A percentile compares a stretch with the other conserved stretches of the same genome.
Conservation (phyloP, 2,329 filamentous ascomycete species). For the Penicillium rolfsii region DNA sequence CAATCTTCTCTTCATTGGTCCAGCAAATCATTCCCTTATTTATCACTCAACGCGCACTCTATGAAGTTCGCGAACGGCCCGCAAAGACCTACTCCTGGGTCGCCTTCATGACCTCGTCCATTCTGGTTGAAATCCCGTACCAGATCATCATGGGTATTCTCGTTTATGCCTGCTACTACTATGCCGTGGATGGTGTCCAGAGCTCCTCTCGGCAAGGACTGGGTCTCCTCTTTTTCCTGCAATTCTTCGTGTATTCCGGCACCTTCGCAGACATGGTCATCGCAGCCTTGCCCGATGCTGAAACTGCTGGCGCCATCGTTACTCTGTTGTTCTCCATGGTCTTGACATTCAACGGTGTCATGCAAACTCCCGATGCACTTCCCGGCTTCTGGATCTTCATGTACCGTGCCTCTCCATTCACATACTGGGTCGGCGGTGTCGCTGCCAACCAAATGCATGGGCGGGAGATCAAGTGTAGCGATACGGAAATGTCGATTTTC, state of each 20-base stretch:
- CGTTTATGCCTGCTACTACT: constrained; percentile 83
- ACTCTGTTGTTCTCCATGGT: constrained; percentile 79
- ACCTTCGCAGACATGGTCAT: constrained; percentile 82
- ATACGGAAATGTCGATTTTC: constrained; percentile 70
- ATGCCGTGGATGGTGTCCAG: constrained; percentile 67
- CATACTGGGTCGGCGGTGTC: constrained; percentile 61
- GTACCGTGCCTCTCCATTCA: constrained; percentile 63
- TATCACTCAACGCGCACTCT: constrained; percentile 78
- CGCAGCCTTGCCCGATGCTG: constrained; percentile 72
- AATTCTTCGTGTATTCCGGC: constrained; percentile 77
- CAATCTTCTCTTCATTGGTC: constrained; percentile 61
- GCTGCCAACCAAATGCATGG: constrained; percentile 71
- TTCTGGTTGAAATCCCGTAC: constrained; percentile 84
- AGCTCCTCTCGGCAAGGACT: constrained; percentile 71
- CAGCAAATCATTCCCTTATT: constrained; percentile 73
- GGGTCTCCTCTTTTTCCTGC: constrained; percentile 74
- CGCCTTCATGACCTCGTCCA: constrained; percentile 79
- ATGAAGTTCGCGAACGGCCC: constrained; percentile 82
- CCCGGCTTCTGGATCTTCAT: constrained; percentile 69
- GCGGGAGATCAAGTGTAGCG: constrained; percentile 65
- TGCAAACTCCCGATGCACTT: constrained; percentile 66
- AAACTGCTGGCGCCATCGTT: constrained; percentile 73
- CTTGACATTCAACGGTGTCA: constrained; percentile 74
- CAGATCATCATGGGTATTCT: constrained; percentile 73
- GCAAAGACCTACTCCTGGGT: constrained; percentile 85